Base-by-base conservation (phyloP, 257 asterid genomes). In the Solanum virginianum region DNA sequence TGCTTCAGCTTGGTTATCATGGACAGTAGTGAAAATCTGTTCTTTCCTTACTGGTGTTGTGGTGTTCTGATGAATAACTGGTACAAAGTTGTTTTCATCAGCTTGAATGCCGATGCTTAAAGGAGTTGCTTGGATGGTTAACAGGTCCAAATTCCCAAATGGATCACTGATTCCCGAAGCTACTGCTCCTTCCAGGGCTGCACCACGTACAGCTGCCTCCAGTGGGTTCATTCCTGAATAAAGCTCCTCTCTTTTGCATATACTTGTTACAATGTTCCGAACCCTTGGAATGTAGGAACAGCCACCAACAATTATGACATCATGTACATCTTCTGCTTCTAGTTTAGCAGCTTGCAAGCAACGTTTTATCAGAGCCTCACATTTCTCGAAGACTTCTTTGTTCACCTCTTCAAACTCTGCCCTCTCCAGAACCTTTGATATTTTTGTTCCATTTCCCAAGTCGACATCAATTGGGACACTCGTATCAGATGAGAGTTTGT, bases 181-280 rank as follows among this genome's bases (percentile, higher is more conserved):
- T 26, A 94, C 91, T 0, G 98, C 98, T 2, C 98, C 98, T 90
- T 94, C 98, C 68, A 95, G 84, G 7, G 98, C 98, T 13, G 98
- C 98, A 75, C 98, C 98, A 3, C 92, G 88, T 26, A 95, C 98
- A 15, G 98, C 98, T 66, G 96, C 98, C 87, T 94, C 98, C 75
- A 95, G 26, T 0, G 91, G 94, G 86, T 93, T 84, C 88, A 94
- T 92, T n/a, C 91, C 94, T 0, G 84, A 32, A 88, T 93, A 91
- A 3, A 88, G 13, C 12, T 92, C 89, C 17, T 83, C 93, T 54
- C 68, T 90, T 75, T 84, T 87, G 85, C 93, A 94, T 16, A 92
- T 65, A 53, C 72, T 72, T 68, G 4, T 87, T 0, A 92, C 86
- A 3, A 90, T 85, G 26, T 85, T 85, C 74, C 57, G 87, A 51